Base-by-base conservation (phyloP, 805 yeast genomes). In the Yueomyces sp. region DNA sequence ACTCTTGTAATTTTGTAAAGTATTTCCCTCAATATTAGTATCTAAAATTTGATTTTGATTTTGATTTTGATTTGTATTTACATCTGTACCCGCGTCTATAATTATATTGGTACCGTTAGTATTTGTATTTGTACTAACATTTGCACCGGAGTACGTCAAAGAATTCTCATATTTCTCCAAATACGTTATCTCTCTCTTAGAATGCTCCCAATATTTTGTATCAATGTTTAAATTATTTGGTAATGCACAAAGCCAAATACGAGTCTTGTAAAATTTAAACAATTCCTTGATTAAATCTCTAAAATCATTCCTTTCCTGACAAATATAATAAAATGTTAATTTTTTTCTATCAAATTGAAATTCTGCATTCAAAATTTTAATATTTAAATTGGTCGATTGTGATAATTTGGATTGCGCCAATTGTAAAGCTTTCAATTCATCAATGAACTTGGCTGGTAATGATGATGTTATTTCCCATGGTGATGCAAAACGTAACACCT, bases 231-330 rank as follows among this genome's bases (percentile, higher is more conserved):
- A 39, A 45, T 61, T 60, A 44, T 61, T 61, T 28, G 60, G 66
- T 31, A 81, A 84, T 0, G 92, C 90, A 68, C 90, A 81, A 62
- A 83, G 65, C 94, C 94, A 83, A 49, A 82, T 82, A 53, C 90
- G 68, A 1, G 88, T 81, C 62, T 82, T 82, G 66, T 81, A 82
- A 47, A 80, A 77, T 55, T 80, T 77, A 66, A 81, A 82, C 32
- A 82, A 64, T 53, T 82, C 88, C 47, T 81, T 77, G 45, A 82
- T 82, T 54, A 82, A 67, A 42, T 76, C 82, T 46, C 90, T 67
- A 57, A 82, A 82, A 58, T 83, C 92, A 45, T 83, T 72, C 49
- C 92, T 63, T 54, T 77, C 77, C 42, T 73, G 70, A 54, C 81
- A 72, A 46, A 68, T 72, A 54, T 80, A 80, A 61, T 81, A 83